These are phyloP conservation scores for Trichoderma afroharzianum DNA, from an alignment of 2,329 filamentous ascomycete genomes.

Conservation along the genomic window DNA sequence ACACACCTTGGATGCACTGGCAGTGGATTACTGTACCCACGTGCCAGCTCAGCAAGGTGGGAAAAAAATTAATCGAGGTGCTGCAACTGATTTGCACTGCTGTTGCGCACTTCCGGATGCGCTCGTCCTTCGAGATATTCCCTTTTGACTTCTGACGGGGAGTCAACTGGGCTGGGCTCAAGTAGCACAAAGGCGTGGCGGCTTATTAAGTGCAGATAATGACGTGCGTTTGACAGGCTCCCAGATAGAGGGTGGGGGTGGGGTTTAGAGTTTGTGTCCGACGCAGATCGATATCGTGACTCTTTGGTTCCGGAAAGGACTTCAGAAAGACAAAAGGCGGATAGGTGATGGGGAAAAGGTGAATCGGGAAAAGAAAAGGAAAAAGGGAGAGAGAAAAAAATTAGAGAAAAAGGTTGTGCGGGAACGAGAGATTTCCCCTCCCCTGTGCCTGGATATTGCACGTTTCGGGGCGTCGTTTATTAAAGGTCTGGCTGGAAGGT, in stretches of 20 bases:
- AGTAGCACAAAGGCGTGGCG: background rate
- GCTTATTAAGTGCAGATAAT: constrained; percentile 15
- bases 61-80: background rate
- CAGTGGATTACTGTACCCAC: constrained; percentile 10
- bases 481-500: constrained; percentile 6
- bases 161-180: background rate
- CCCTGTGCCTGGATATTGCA: constrained; percentile 7
- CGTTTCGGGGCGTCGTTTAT: constrained; percentile 10
- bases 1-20: constrained; percentile 4
- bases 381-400: background rate
- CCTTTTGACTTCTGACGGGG: background rate
- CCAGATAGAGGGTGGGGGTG: constrained; percentile 14
- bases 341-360: background rate
- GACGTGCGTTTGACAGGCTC: constrained; percentile 16
- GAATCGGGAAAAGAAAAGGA: background rate
- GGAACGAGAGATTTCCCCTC: background rate
- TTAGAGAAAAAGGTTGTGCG: background rate
- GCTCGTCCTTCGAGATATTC: background rate
- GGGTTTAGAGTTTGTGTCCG: background rate
- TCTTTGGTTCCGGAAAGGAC: background rate
- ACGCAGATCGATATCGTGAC: constrained; percentile 6
- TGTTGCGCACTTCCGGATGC: background rate
- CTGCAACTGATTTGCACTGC: background rate
- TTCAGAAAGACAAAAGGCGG: background rate
- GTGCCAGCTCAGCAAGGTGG: constrained; percentile 2